A percentile compares a stretch with the other conserved stretches of the same genome.
Conservation (phyloP, 768 basidiomycete genomes). For the Phlegmacium glaucopus region DNA sequence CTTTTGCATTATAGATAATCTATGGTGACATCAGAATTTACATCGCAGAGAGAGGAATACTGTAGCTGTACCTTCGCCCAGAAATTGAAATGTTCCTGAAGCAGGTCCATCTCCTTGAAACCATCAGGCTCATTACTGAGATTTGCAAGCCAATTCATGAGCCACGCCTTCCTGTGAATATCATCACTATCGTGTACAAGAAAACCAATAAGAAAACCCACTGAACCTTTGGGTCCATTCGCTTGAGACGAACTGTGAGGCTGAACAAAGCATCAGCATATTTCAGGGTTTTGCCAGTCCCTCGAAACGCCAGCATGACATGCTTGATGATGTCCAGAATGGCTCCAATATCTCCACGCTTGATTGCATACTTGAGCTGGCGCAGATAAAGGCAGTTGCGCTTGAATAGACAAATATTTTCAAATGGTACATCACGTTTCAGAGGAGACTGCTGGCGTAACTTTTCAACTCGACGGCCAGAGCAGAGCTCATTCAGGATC, state of each 20-base stretch:
- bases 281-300: slow-evolving; percentile 14
- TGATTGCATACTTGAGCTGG: slow-evolving; percentile 12
- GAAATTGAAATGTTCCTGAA: slow-evolving; percentile 14
- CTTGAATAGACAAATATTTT: slow-evolving; percentile 15
- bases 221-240: slow-evolving; percentile 11
- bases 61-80: slow-evolving; percentile 21
- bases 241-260: slow-evolving; percentile 5
- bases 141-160: slow-evolving; percentile 5
- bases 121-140: not conserved
- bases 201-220: not conserved
- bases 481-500: slow-evolving; percentile 9
- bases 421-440: slow-evolving; percentile 9
- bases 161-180: not conserved
- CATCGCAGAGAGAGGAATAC: not conserved
- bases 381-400: slow-evolving; percentile 11
- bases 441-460: not conserved
- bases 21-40: not conserved
- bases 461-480: slow-evolving; percentile 5
- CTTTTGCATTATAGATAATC: slow-evolving; percentile 16
- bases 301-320: slow-evolving; percentile 8
- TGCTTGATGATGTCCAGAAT: slow-evolving; percentile 7
- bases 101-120: slow-evolving; percentile 5
- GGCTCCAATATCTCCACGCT: slow-evolving; percentile 13
- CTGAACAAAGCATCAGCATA: slow-evolving; percentile 16
- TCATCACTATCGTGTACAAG: not conserved